A percentile compares a stretch with the other conserved stretches of the same genome.
Evolutionary conservation across 2,329 filamentous ascomycete genomes (phyloP).

Genomic region (Colletotrichum cordylinicola): DNA sequence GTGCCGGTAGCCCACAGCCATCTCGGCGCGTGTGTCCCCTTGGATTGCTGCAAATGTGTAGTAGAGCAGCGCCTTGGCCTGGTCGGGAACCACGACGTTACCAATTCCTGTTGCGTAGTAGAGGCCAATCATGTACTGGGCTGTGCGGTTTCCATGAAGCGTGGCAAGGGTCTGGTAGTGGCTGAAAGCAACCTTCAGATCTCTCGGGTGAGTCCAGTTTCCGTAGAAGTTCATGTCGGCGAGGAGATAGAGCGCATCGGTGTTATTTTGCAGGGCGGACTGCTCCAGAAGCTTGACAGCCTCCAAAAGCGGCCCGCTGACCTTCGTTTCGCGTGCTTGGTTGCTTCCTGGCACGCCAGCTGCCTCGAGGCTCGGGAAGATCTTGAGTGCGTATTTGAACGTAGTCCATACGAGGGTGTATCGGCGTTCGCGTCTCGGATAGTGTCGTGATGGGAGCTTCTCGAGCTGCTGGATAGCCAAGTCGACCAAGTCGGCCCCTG

Average conservation of each 20-base stretch:
- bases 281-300: slow-evolving; percentile 59
- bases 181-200: slow-evolving; percentile 80
- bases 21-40: slow-evolving; percentile 85
- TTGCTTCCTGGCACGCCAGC: slow-evolving; percentile 48
- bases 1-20: slow-evolving; percentile 90
- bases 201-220: slow-evolving; percentile 85
- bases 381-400: slow-evolving; percentile 51
- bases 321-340: slow-evolving; percentile 30
- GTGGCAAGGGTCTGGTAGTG: slow-evolving; percentile 82
- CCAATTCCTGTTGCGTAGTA: slow-evolving; percentile 96
- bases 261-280: slow-evolving; percentile 62
- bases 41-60: slow-evolving; percentile 91
- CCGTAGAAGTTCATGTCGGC: slow-evolving; percentile 97
- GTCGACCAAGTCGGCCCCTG: slow-evolving; percentile 60
- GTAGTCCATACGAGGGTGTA: slow-evolving; percentile 48
- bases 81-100: slow-evolving; percentile 79
- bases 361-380: slow-evolving; percentile 55
- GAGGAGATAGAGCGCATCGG: slow-evolving; percentile 87
- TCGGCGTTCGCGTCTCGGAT: slow-evolving; percentile 49
- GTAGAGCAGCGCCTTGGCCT: slow-evolving; percentile 90
- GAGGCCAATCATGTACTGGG: slow-evolving; percentile 93
- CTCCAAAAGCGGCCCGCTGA: slow-evolving; percentile 51
- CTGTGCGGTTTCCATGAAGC: slow-evolving; percentile 84
- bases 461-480: slow-evolving; percentile 55
- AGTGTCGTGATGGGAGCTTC: slow-evolving; percentile 52